Evolutionary conservation across 345 rosid genomes (phyloP).

Genomic region (Theobroma cacao): DNA sequence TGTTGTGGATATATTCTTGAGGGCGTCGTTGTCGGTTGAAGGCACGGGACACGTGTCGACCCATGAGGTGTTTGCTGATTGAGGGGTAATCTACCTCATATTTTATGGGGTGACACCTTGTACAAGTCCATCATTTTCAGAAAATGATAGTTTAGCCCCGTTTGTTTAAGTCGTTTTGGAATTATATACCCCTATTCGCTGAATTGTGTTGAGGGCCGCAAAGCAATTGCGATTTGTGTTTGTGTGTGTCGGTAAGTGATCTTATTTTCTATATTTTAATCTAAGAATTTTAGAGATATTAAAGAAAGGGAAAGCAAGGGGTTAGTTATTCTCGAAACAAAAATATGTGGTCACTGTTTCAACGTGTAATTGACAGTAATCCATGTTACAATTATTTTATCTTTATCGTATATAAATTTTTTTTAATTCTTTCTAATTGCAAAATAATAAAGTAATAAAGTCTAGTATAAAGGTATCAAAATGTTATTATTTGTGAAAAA

Average conservation of each 20-base stretch:
- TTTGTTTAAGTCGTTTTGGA: not conserved
- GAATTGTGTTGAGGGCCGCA: not conserved
- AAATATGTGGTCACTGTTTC: not conserved
- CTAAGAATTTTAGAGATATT: not conserved
- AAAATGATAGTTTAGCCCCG: constrained; percentile 23
- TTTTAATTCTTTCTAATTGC: no score
- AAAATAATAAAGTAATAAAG: not conserved
- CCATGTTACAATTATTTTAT: no score
- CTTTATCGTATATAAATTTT: not conserved
- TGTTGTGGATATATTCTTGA: constrained; percentile 14
- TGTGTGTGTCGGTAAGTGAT: not conserved
- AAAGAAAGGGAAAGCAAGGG: not conserved
- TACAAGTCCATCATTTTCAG: constrained; percentile 16
- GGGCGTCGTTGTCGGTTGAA: constrained; percentile 7
- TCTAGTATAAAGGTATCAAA: no score
- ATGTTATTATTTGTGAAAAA: no score
- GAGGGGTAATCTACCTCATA: constrained; percentile 14
- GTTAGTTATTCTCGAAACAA: not conserved
- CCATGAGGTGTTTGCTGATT: not conserved
- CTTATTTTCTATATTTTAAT: not conserved
- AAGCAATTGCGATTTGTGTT: no score
- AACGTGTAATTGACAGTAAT: no score
- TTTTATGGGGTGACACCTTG: not conserved
- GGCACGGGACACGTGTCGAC: not conserved
- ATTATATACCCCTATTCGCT: not conserved